phyloP scores from a whole-genome alignment of 2,329 filamentous ascomycete species.

The Colletotrichum brevisporum region DNA sequence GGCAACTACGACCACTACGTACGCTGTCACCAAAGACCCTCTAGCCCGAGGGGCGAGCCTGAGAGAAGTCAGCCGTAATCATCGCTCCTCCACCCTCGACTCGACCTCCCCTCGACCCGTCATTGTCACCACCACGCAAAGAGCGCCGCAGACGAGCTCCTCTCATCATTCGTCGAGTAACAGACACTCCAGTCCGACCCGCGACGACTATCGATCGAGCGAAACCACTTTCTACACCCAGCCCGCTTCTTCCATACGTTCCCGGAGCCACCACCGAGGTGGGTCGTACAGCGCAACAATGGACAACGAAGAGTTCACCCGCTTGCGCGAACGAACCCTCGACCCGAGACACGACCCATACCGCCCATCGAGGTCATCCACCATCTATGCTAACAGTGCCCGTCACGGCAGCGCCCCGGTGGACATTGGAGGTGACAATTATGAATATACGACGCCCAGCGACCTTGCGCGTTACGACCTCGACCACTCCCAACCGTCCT shows the following conservation, averaged over 20 bases:
- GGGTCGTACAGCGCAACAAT: constrained; percentile 62
- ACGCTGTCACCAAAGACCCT: constrained; percentile 69
- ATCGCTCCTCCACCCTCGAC: constrained; percentile 67
- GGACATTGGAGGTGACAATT: constrained; percentile 72
- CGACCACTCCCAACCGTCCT: constrained; percentile 62
- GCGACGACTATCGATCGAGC: constrained; percentile 66
- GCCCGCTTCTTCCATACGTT: constrained; percentile 70
- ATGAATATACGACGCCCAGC: constrained; percentile 74
- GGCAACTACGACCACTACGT: constrained; percentile 65
- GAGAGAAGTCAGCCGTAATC: constrained; percentile 63
- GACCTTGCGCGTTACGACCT: constrained; percentile 74
- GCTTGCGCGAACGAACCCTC: constrained; percentile 63
- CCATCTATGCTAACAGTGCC: constrained; percentile 59
- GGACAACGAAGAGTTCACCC: constrained; percentile 66
- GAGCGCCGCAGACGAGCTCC: constrained; percentile 56
- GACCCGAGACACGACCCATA: constrained; percentile 63
- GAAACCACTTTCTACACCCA: constrained; percentile 69
- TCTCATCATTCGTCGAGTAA: constrained; percentile 49
- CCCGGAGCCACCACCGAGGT: constrained; percentile 61
- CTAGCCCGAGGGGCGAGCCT: constrained; percentile 61
- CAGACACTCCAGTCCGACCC: constrained; percentile 61
- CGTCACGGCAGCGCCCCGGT: constrained; percentile 60
- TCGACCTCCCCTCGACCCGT: constrained; percentile 65
- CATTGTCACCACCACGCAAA: constrained; percentile 69
- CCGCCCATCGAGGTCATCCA: constrained; percentile 61